Percentiles rank a stretch among this genome's conserved stretches.
These are phyloP conservation scores for Phytophthora colocasiae DNA, from an alignment of 352 stramenopile genomes.

Conservation along the genomic window DNA sequence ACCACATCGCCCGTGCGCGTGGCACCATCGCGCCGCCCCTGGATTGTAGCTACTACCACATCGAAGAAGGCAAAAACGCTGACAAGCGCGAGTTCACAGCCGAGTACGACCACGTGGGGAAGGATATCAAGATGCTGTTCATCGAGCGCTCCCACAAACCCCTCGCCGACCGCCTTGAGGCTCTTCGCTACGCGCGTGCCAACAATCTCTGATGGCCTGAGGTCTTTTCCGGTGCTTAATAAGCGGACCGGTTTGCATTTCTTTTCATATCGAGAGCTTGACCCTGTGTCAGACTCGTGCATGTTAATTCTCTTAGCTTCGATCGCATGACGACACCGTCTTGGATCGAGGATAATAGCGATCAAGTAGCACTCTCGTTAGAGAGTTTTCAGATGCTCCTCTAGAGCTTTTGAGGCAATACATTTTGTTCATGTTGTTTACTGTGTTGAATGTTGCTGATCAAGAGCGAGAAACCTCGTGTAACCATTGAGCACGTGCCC, in stretches of 20 bases:
- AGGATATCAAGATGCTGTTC: slow-evolving; percentile 49
- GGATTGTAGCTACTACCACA: slow-evolving; percentile 45
- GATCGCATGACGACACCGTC: slow-evolving; percentile 7
- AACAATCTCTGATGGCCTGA: slow-evolving; percentile 30
- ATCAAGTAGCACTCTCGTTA: slow-evolving; percentile 16
- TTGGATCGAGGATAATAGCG: slow-evolving; percentile 18
- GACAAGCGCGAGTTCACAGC: slow-evolving; percentile 42
- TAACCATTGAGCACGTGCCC: slow-evolving; percentile 1
- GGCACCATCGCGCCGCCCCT: slow-evolving; percentile 38
- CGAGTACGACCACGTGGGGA: slow-evolving; percentile 47
- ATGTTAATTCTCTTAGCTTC: slow-evolving; percentile 31
- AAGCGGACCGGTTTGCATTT: slow-evolving; percentile 15
- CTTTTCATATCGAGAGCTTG: slow-evolving; percentile 9
- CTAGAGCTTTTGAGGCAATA: slow-evolving; percentile 11
- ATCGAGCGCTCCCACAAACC: slow-evolving; percentile 51
- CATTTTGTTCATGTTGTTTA: slow-evolving; percentile 6
- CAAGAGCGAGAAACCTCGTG: background rate
- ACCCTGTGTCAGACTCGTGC: slow-evolving; percentile 11
- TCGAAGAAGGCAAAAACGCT: slow-evolving; percentile 45
- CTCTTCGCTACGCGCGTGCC: slow-evolving; percentile 31
- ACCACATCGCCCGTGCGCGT: slow-evolving; percentile 35
- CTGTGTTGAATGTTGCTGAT: background rate
- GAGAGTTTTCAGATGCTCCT: background rate
- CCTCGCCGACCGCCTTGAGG: slow-evolving; percentile 41
- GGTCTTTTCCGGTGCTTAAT: background rate